Percentiles rank a stretch among this genome's conserved stretches.
phyloP scores from a whole-genome alignment of 1,139 yeast species.

The Scheffersomyces illinoinensis region DNA sequence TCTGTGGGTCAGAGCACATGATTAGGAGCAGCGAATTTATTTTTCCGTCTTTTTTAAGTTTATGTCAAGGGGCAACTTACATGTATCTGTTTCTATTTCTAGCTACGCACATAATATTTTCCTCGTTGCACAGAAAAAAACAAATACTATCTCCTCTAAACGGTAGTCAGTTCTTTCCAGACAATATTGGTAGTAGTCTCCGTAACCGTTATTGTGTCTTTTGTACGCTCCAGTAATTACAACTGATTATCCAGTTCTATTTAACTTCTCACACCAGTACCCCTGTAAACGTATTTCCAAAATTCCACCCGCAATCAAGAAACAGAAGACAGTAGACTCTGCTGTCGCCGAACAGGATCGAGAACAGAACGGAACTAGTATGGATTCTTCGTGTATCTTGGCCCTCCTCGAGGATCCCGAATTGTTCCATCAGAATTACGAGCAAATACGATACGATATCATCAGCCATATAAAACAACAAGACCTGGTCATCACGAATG shows the following conservation, averaged over 20 bases:
- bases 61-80: neutral
- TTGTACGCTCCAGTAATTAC: neutral
- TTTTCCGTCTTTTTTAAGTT: neutral
- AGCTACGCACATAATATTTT: neutral
- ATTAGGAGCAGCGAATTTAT: neutral
- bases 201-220: neutral
- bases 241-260: neutral
- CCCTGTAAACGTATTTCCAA: constrained; percentile 5
- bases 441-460: constrained; percentile 34
- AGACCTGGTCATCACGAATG: constrained; percentile 27
- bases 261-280: constrained; percentile 2
- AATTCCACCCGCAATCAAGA: constrained; percentile 10
- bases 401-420: constrained; percentile 44
- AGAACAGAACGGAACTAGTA: constrained; percentile 7
- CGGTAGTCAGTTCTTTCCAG: neutral
- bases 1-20: neutral
- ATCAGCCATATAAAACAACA: constrained; percentile 33
- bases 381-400: constrained; percentile 37
- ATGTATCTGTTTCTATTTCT: neutral
- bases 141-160: neutral
- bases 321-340: constrained; percentile 5
- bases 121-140: neutral
- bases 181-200: neutral
- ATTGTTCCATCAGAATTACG: constrained; percentile 30
- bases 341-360: neutral